Evolutionary conservation across 2,329 filamentous ascomycete species (phyloP), one percentile per base, ranked within the genome.

Genomic region (Cladosporium sphaerospermum): DNA sequence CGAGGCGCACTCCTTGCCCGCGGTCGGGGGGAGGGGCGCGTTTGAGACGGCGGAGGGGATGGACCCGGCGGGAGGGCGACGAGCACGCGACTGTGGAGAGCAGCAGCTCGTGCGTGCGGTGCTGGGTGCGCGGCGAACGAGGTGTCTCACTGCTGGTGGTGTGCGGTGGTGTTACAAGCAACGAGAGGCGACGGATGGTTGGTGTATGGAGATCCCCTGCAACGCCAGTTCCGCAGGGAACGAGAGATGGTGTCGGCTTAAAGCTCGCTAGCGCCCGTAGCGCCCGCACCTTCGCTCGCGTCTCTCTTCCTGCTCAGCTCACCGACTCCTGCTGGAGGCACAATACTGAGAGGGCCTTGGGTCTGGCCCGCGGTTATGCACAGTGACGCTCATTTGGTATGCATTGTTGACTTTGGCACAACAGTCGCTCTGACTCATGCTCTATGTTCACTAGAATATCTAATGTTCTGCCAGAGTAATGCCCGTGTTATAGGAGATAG

Each of bases 71-170:
- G 40, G 36, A 39, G 31, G 48, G 48, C 40, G 40, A 44, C 41
- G n/a, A 13, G 31, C 48, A 51, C 48, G 48, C 48, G 48, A 32
- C 39, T 28, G 48, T 51, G 48, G 47, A 28, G 40, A 23, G 48
- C 31, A 36, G 34, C 45, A 47, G 45, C 48, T 51, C 48, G 40
- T 36, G 48, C 48, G 32, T 40, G 40, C 40, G 39, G 39, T 50
- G n/a, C 33, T 32, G 42, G 42, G 23, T 45, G 42, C n/a, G 42
- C 42, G 36, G 4, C 2, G 23, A 23, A 16, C 33, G 23, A 28
- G 18, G 19, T 49, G 37, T 49, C 46, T 41, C 46, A 34, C 36
- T 14, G 46, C 46, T 13, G 34, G 34, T 14, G 4, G 34, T 37
- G 34, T 11, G 34, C 34, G 34, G 34, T 18, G 39, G 39, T 41